Percentiles rank a stretch among this genome's conserved stretches.
Conservation (phyloP, 768 basidiomycete genomes). For the Hirschioporus abietinus region DNA sequence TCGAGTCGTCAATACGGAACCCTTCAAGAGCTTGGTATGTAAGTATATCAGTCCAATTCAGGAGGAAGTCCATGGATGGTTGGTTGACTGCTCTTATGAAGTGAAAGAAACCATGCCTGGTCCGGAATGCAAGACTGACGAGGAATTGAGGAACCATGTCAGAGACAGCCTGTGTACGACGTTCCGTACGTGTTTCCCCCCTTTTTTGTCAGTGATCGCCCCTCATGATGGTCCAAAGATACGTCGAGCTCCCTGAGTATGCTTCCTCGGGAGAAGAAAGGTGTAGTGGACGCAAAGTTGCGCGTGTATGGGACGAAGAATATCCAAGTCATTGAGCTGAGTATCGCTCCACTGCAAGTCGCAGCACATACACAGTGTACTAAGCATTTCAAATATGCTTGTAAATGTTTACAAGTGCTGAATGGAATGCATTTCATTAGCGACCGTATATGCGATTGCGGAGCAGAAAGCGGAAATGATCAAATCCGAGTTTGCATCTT, state of each 20-base stretch:
- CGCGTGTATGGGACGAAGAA: slow-evolving; percentile 29
- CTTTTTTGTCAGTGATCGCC: neutral
- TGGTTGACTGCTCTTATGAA: no score
- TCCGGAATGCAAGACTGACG: slow-evolving; percentile 11
- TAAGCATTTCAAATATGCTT: neutral
- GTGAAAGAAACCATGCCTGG: slow-evolving; percentile 14
- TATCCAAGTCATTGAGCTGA: slow-evolving; percentile 28
- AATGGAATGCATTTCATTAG: slow-evolving; percentile 1
- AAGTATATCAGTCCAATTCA: no score
- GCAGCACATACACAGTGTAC: slow-evolving; percentile 17
- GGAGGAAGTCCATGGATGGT: no score
- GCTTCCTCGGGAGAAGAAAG: slow-evolving; percentile 34
- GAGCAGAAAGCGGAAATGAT: slow-evolving; percentile 8
- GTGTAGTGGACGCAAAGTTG: slow-evolving; percentile 27
- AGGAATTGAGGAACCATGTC: slow-evolving; percentile 13
- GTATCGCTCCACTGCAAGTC: slow-evolving; percentile 20
- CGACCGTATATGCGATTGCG: slow-evolving; percentile 12
- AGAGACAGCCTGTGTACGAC: slow-evolving; percentile 5
- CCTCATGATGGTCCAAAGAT: slow-evolving; percentile 4
- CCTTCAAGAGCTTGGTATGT: slow-evolving; percentile 15
- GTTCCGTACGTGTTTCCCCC: slow-evolving; percentile 7
- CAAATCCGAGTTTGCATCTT: neutral
- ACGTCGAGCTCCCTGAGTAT: slow-evolving; percentile 30
- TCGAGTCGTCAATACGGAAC: slow-evolving; percentile 14
- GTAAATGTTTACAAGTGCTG: no score